Evolutionary conservation across 2,329 filamentous ascomycete genomes (phyloP).

Genomic region (Alternaria ethzedia): DNA sequence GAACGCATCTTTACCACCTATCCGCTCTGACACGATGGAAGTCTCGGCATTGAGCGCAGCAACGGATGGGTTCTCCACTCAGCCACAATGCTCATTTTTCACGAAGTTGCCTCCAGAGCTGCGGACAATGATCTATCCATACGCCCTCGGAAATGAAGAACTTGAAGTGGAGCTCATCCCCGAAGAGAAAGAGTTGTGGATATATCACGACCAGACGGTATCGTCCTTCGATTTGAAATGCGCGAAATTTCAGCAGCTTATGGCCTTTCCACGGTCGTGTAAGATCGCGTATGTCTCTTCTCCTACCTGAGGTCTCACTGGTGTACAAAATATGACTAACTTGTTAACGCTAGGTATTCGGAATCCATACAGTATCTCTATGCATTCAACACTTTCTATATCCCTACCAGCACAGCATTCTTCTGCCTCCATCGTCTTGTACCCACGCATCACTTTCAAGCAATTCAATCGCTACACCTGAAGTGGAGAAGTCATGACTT

Average conservation of each 20-base stretch:
- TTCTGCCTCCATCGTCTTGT: background rate
- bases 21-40: background rate
- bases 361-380: background rate
- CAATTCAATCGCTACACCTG: background rate
- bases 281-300: background rate
- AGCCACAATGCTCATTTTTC: background rate
- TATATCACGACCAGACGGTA: no score
- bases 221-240: background rate
- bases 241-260: background rate
- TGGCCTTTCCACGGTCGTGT: background rate
- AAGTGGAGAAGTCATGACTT: background rate
- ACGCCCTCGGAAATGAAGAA: background rate
- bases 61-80: background rate
- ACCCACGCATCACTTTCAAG: background rate
- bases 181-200: background rate
- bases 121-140: background rate
- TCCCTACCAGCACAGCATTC: background rate
- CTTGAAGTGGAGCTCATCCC: background rate
- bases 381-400: background rate
- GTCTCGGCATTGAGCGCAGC: background rate
- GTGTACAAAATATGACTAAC: background rate
- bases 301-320: background rate
- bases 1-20: background rate
- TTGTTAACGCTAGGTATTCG: background rate
- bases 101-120: background rate